Base-by-base conservation (phyloP, 202 grass and related monocot genomes). In the Tripidium arundinaceum region DNA sequence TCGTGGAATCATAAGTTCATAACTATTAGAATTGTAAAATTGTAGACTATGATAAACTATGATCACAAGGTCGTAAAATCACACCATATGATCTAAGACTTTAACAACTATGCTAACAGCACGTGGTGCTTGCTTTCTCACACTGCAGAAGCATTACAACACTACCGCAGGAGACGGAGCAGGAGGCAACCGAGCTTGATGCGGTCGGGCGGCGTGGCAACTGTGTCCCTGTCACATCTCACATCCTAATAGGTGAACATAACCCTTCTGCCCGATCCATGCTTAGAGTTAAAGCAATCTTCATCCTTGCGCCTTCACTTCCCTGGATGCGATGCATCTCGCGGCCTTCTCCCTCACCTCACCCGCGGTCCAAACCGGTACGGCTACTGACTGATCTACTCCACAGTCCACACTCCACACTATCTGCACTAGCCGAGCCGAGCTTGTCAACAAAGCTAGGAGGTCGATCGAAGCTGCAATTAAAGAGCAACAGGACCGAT, bases 201-300 rank as follows among this genome's bases (percentile, higher is more conserved):
- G 46, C 46, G 18, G 47, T 52, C 47, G 46, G 47, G 47, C 47
- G 33, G 47, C 18, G 45, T 2, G 49, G 49, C 49, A 2, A 74
- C 21, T 5, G 33, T 16, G 11, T 13, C 61, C 70, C 7, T 28
- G 24, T 19, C 31, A 38, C 31, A 11, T 24, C 11, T 55, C 52
- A 57, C n/a, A 19, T 57, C 52, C 21, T 40, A 64, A 52, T 11
- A 40, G 12, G 27, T 31, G 25, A 46, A 21, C 9, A 36, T 1
- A 25, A 1, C 45, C 62, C 16, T 33, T 33, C 15, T 41, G 36
- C 25, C 38, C 7, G 18, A 64, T 47, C 29, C 42, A 64, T 15
- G 79, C 72, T 72, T 78, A 59, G 26, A 26, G 25, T 7, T 10
- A 87, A 83, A 83, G 85, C 68, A 66, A 83, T 8, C 22, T 28